Evolutionary conservation across 225 moss, liverwort and hornwort species (phyloP), one percentile per base, ranked within the genome.

Genomic region (Bryum argenteum): DNA sequence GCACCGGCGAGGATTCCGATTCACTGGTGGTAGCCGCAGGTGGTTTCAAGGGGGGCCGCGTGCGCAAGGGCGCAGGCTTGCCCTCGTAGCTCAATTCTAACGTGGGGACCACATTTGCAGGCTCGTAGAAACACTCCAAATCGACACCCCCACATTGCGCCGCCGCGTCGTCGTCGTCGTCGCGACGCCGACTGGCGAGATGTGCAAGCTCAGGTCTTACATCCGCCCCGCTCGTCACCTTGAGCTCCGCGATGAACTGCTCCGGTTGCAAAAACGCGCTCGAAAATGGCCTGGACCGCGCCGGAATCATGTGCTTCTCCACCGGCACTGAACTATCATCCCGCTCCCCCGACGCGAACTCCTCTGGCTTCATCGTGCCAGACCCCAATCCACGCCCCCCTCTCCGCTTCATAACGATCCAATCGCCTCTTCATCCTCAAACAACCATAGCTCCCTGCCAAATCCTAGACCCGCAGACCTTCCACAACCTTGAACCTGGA

Each of bases 251-350:
- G n/a, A 72, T 63, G 54, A 76, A 72, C 23, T 79, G 79, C 13
- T 83, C 83, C 37, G 75, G 75, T 75, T 79, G 79, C 79, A 72
- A 59, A 41, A 76, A 82, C 19, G 71, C 44, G 45, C 67, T 72
- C 18, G 68, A 63, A 14, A 64, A 64, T 4, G 53, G 69, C 18
- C 53, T 38, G 8, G 13, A 13, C 72, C 41, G 52, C 41, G 55
- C 66, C 18, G 56, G 33, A 50, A 65, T 53, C 14, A 65, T 21
- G 26, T 69, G 59, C 19, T 79, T 69, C 76, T 66, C 79, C 11
- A 79, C 73, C 10, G 54, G 37, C 10, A 65, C n/a, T n/a, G n/a
- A 33, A 20, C 47, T 16, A 15, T 48, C 17, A 8, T 14, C 16
- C 48, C 21, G 64, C 17, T 81, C 80, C 37, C 73, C 75, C 66